phyloP scores from a whole-genome alignment of 176 grass and related monocot species.

The Eleusine indica region DNA sequence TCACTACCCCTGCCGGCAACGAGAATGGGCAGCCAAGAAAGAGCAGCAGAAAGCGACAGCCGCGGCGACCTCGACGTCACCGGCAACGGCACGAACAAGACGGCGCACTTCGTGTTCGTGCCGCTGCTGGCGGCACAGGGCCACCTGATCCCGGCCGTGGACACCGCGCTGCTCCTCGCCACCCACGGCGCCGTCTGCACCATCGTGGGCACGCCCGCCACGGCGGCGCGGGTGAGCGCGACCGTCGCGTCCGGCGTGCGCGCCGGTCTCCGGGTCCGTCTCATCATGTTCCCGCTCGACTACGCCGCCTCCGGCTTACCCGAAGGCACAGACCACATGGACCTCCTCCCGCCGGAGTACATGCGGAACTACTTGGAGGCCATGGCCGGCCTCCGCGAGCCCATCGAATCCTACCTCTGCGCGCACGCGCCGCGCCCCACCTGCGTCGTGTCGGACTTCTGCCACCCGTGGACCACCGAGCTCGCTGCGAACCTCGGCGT shows the following conservation, averaged over 20 bases:
- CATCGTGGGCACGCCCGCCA: constrained; percentile 33
- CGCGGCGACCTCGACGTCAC: too few relatives aligned
- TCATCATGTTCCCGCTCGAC: constrained; percentile 42
- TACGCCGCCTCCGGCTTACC: constrained; percentile 11
- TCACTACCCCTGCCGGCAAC: neutral
- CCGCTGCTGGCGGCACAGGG: constrained; percentile 51
- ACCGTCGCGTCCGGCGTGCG: neutral
- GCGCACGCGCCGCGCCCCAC: constrained; percentile 35
- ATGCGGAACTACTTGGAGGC: constrained; percentile 6
- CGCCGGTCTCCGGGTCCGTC: constrained; percentile 3
- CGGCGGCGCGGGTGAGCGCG: neutral
- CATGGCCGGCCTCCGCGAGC: constrained; percentile 15
- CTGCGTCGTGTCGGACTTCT: constrained; percentile 65
- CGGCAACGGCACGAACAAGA: neutral
- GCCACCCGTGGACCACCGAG: constrained; percentile 55
- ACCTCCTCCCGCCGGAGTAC: neutral
- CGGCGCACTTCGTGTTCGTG: constrained; percentile 61
- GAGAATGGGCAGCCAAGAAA: constrained; percentile 1
- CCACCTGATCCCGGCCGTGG: constrained; percentile 61
- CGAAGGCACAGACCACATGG: constrained; percentile 1
- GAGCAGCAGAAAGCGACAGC: neutral
- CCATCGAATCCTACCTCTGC: constrained; percentile 42
- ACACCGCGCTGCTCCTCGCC: constrained; percentile 51
- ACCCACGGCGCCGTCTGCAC: constrained; percentile 43
- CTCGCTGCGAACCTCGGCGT: constrained; percentile 49